Evolutionary conservation across 2,329 filamentous ascomycete genomes (phyloP).

Genomic region (Botrytis pseudocinerea): DNA sequence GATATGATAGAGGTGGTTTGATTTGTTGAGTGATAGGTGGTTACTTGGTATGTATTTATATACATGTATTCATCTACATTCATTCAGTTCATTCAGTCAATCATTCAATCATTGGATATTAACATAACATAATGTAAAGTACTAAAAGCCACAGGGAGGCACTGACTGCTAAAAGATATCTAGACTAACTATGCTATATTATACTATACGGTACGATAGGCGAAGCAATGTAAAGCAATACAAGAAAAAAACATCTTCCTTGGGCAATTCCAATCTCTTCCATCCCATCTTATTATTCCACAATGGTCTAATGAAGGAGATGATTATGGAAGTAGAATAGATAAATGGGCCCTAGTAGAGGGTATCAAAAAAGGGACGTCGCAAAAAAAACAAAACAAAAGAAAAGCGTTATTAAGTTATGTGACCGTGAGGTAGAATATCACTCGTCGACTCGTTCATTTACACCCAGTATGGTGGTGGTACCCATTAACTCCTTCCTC

Average conservation of each 20-base stretch:
- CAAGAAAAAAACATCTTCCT: background rate
- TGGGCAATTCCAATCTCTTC: background rate
- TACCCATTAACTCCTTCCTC: background rate
- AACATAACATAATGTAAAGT: background rate
- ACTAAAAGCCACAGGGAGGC: too few relatives aligned
- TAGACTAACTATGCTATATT: background rate
- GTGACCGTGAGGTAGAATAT: background rate
- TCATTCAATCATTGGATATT: background rate
- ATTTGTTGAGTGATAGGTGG: too few relatives aligned
- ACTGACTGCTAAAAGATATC: background rate
- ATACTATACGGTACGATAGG: background rate
- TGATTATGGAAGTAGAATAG: background rate
- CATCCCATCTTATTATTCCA: background rate
- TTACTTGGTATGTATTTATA: too few relatives aligned
- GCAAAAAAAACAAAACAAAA: background rate
- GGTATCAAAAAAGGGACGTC: background rate
- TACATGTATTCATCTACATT: too few relatives aligned
- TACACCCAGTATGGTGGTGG: background rate
- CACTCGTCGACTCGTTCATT: background rate
- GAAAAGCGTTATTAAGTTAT: background rate
- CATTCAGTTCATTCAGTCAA: too few relatives aligned
- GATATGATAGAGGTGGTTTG: too few relatives aligned
- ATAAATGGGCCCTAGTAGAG: background rate
- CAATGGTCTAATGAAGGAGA: background rate
- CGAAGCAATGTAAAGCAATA: background rate